Conservation (phyloP, 202 grass and related monocot species). For the Carex arenaria region DNA sequence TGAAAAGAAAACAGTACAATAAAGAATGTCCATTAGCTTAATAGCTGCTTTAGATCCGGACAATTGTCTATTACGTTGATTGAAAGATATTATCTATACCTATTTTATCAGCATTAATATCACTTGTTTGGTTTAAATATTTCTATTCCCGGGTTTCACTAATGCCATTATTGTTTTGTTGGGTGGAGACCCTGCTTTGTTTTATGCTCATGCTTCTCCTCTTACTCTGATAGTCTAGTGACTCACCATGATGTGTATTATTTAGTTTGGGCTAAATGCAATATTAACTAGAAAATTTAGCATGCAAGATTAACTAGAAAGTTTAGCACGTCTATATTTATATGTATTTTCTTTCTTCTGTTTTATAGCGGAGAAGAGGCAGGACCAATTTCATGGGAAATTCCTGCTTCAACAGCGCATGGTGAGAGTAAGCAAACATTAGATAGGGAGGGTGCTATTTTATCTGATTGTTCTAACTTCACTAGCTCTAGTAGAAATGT, state of each 20-base stretch:
- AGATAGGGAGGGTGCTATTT: slow-evolving; percentile 24
- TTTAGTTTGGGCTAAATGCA: not conserved
- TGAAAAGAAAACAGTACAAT: not conserved
- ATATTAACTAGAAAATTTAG: not conserved
- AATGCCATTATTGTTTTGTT: not conserved
- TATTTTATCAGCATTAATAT: not conserved
- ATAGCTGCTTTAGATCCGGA: not conserved
- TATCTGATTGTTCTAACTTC: slow-evolving; percentile 38
- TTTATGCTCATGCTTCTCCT: not conserved
- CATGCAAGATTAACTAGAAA: not conserved
- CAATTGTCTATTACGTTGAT: not conserved
- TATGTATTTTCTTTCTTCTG: not conserved
- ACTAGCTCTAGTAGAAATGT: slow-evolving; percentile 19
- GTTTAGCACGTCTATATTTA: not conserved
- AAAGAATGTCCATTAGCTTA: not conserved
- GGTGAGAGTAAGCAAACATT: slow-evolving; percentile 29
- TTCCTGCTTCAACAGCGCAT: slow-evolving; percentile 14
- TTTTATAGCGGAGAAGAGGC: slow-evolving; percentile 69
- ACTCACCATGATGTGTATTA: not conserved
- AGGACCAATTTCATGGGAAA: slow-evolving; percentile 57
- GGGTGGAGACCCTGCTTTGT: not conserved
- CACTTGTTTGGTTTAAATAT: not conserved
- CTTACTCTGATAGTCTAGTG: not conserved
- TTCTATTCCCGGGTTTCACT: not conserved
- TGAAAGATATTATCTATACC: not conserved